Evolutionary conservation across 306 rosid genomes (phyloP).

Genomic region (Malus sieversii): DNA sequence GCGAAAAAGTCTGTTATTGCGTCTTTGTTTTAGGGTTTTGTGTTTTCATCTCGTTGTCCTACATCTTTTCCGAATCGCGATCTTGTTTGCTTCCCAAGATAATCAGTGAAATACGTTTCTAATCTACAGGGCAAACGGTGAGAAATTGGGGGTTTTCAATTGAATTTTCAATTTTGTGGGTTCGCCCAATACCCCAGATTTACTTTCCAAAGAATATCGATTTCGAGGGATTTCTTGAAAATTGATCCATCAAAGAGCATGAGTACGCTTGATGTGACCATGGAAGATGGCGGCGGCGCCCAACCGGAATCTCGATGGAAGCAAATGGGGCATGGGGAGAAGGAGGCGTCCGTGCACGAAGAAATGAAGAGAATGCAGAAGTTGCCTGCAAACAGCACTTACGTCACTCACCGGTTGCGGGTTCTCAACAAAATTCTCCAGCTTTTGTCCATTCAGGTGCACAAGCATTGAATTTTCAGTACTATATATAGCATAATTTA

Average conservation of each 20-base stretch:
- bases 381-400: conserved; percentile 57
- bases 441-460: conserved; percentile 67
- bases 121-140: not conserved
- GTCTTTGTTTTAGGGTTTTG: not conserved
- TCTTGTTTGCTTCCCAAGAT: not conserved
- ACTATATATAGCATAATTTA: not conserved
- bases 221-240: not conserved
- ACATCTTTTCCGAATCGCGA: not conserved
- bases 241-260: conserved; percentile 14
- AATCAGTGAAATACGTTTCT: not conserved
- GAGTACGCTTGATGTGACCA: conserved; percentile 23
- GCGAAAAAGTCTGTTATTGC: not conserved
- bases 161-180: not conserved
- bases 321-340: conserved; percentile 39
- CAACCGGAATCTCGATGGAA: conserved; percentile 33
- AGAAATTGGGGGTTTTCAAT: not conserved
- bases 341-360: conserved; percentile 48
- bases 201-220: not conserved
- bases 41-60: too few relatives aligned
- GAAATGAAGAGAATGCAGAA: conserved; percentile 49
- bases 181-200: not conserved
- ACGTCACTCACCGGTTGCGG: conserved; percentile 62
- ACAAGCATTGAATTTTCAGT: not conserved
- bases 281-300: conserved; percentile 29
- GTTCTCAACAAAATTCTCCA: conserved; percentile 77